Evolutionary conservation across 805 yeast species (phyloP), one percentile per base, ranked within the genome.

Genomic region (Suhomyces kilbournensis): DNA sequence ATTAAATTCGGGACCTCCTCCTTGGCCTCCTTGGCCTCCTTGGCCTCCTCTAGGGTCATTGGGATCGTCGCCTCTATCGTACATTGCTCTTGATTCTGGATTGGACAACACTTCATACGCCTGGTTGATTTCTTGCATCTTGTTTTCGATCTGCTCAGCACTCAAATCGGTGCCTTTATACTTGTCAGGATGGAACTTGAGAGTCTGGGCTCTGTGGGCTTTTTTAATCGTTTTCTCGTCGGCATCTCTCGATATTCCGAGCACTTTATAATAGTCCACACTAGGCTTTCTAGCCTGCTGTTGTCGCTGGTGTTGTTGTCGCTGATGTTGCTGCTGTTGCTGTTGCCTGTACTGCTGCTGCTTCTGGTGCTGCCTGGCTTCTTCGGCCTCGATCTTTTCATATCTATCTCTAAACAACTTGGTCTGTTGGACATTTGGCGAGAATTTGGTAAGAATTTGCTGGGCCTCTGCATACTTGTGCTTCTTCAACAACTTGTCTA

Each of bases 151-250:
- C 53, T 86, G 80, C 30, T 84, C 89, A 26, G 81, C 78, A 7
- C 84, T 75, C 54, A 86, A 66, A 38, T 85, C 89, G 34, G 83
- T 85, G 1, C 76, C 76, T 61, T 83, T 84, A 64, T 88, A 85
- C 67, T 93, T 94, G 69, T 93, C 99, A 0, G 99, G 99, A 65
- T 93, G 99, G 67, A 80, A 90, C 63, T 84, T 84, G 62, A 86
- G 85, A 34, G 94, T 86, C 62, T 85, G 80, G 7, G 83, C 76
- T 53, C 97, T 76, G 70, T 91, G 87, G 0, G 96, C 96, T 66
- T 83, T 86, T 61, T 86, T 89, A 55, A 93, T 85, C 7, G 88
- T 86, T 53, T 79, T 78, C 1, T 82, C 84, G 52, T 81, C 83
- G 0, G 97, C 96, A 55, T 80, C 80, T 52, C 77, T 74, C 0